Conservation (phyloP, 2,329 filamentous ascomycete genomes). For the Ilyonectria robusta region DNA sequence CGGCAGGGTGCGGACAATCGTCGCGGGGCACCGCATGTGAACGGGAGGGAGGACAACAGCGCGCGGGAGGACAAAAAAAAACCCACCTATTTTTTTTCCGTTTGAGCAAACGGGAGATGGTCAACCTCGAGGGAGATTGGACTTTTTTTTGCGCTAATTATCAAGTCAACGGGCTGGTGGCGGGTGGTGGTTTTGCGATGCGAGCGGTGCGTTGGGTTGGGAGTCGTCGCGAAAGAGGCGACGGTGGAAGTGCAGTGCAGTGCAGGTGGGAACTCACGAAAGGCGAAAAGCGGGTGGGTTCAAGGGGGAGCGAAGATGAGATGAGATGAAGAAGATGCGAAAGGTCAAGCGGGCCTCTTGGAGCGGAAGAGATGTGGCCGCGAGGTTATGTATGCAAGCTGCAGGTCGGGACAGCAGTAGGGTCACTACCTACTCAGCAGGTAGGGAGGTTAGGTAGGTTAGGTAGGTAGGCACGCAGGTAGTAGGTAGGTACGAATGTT, state of each 20-base stretch:
- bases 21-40: slow-evolving; percentile 24
- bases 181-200: neutral
- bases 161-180: slow-evolving; percentile 32
- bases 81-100: slow-evolving; percentile 4
- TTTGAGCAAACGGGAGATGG: slow-evolving; percentile 7
- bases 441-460: neutral
- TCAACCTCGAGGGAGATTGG: slow-evolving; percentile 10
- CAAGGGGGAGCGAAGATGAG: slow-evolving; percentile 32
- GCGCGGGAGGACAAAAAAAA: neutral
- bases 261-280: slow-evolving; percentile 18
- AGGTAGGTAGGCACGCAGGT: slow-evolving; percentile 13
- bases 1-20: slow-evolving; percentile 19
- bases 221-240: slow-evolving; percentile 38
- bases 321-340: slow-evolving; percentile 33
- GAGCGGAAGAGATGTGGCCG: slow-evolving; percentile 43
- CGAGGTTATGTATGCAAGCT: slow-evolving; percentile 44
- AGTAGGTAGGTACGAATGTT: slow-evolving; percentile 41
- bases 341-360: slow-evolving; percentile 39
- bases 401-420: slow-evolving; percentile 30
- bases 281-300: slow-evolving; percentile 17
- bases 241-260: slow-evolving; percentile 32
- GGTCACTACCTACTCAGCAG: neutral
- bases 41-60: slow-evolving; percentile 3
- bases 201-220: slow-evolving; percentile 17
- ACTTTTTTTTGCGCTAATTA: slow-evolving; percentile 39